phyloP scores from a whole-genome alignment of 1,284 basidiomycete species.

The Sanghuangporus weigelae region DNA sequence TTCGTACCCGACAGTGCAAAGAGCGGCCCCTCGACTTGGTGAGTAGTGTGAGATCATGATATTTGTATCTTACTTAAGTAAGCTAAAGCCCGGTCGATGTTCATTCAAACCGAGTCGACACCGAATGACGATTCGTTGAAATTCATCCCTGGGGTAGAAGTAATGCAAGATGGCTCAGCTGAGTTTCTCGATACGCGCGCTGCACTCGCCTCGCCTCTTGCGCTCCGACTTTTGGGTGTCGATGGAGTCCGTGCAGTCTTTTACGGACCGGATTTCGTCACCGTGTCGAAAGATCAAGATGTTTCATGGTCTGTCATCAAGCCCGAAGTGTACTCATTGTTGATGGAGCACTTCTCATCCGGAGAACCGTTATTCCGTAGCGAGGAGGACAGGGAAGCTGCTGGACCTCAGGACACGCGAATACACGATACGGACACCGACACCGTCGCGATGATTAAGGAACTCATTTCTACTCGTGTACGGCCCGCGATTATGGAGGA shows the following conservation, averaged over 20 bases:
- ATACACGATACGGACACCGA: constrained; percentile 97
- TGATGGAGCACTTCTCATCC: constrained; percentile 98
- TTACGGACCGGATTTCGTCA: constrained; percentile 98
- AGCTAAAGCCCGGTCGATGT: constrained; percentile 77
- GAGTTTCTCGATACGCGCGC: constrained; percentile 91
- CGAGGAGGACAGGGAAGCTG: constrained; percentile 68
- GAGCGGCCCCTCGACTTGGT: constrained; percentile 9
- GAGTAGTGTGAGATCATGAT: not conserved
- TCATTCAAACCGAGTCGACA: constrained; percentile 95
- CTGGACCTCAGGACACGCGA: constrained; percentile 90
- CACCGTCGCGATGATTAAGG: constrained; percentile 98
- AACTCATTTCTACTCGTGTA: constrained; percentile 91
- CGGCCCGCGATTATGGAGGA: constrained; percentile 97
- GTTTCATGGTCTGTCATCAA: constrained; percentile 88
- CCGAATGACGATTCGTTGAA: constrained; percentile 98
- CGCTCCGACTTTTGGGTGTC: constrained; percentile 89
- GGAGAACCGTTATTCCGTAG: constrained; percentile 82
- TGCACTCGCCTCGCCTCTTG: constrained; percentile 84
- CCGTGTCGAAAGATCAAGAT: constrained; percentile 88
- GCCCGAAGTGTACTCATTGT: constrained; percentile 95
- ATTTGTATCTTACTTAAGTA: not conserved
- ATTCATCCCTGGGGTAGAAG: constrained; percentile 90
- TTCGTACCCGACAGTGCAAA: not conserved
- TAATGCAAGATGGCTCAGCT: constrained; percentile 84
- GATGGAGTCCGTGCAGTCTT: constrained; percentile 88